Percentiles rank a stretch among this genome's conserved stretches.
Evolutionary conservation across 768 basidiomycete genomes (phyloP).

Genomic region (Lactarius trivialis): DNA sequence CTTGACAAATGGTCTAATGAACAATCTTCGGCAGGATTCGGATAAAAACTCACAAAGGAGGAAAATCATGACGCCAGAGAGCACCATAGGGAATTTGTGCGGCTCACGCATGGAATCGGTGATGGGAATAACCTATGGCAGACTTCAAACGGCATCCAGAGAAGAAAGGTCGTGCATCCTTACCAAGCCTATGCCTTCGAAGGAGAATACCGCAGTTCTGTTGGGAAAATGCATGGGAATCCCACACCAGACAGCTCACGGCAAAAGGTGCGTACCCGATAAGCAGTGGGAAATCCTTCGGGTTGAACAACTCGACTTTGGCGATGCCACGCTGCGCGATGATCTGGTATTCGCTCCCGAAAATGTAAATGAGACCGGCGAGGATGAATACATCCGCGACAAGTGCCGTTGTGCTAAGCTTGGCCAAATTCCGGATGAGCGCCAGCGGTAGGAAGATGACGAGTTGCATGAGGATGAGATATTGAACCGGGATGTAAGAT

Average conservation of each 20-base stretch:
- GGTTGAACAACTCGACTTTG: slow-evolving; percentile 80
- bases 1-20: slow-evolving; percentile 29
- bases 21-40: background rate
- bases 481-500: slow-evolving; percentile 58
- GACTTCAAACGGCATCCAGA: background rate
- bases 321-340: slow-evolving; percentile 66
- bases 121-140: slow-evolving; percentile 76
- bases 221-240: slow-evolving; percentile 8
- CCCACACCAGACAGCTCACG: background rate
- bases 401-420: slow-evolving; percentile 86
- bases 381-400: slow-evolving; percentile 94
- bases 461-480: slow-evolving; percentile 79
- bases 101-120: slow-evolving; percentile 97
- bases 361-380: slow-evolving; percentile 79
- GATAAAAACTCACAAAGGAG: slow-evolving; percentile 50
- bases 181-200: slow-evolving; percentile 93
- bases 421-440: slow-evolving; percentile 89
- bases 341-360: slow-evolving; percentile 71
- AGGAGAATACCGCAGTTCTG: slow-evolving; percentile 96
- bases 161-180: slow-evolving; percentile 25
- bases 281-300: slow-evolving; percentile 82
- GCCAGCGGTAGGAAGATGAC: slow-evolving; percentile 85
- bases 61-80: slow-evolving; percentile 90
- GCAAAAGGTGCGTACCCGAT: slow-evolving; percentile 56
- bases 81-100: slow-evolving; percentile 79